phyloP scores from a whole-genome alignment of 768 basidiomycete species.

The Hygrophoropsis aurantiaca region DNA sequence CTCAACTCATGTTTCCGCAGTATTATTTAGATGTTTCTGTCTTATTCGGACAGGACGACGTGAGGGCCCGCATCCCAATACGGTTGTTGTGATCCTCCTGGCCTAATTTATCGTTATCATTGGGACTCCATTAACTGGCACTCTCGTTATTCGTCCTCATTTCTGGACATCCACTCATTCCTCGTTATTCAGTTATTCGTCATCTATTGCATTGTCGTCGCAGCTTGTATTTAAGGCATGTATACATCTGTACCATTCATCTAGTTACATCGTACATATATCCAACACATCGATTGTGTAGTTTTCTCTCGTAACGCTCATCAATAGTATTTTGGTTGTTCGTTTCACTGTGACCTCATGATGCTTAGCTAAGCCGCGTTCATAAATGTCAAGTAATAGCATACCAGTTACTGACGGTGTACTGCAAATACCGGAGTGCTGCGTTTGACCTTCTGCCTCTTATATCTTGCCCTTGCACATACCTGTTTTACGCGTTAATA shows the following conservation, averaged over 20 bases:
- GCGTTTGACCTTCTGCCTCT: too few species aligned
- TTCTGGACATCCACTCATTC: background rate
- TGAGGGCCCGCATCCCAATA: constrained; percentile 62
- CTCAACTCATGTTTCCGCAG: constrained; percentile 33
- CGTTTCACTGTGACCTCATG: too few species aligned
- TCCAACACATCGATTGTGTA: background rate
- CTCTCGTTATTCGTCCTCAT: constrained; percentile 6
- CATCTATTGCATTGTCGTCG: too few species aligned
- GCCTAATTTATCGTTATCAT: constrained; percentile 7
- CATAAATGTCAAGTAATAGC: too few species aligned
- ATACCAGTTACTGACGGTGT: too few species aligned
- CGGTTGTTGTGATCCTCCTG: constrained; percentile 43
- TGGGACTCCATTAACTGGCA: constrained; percentile 3
- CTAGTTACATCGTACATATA: constrained; percentile 1
- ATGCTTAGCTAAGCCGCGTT: too few species aligned
- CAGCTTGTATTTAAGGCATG: too few species aligned
- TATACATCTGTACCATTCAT: constrained; percentile 6
- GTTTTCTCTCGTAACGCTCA: too few species aligned
- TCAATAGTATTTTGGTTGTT: too few species aligned
- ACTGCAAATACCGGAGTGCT: too few species aligned
- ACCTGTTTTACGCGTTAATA: too few species aligned
- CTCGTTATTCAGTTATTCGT: background rate
- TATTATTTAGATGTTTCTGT: constrained; percentile 76
- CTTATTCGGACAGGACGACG: constrained; percentile 59
- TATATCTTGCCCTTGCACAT: too few species aligned